Conservation (phyloP, 177 flowering plant species). For the Vitis hybrid region DNA sequence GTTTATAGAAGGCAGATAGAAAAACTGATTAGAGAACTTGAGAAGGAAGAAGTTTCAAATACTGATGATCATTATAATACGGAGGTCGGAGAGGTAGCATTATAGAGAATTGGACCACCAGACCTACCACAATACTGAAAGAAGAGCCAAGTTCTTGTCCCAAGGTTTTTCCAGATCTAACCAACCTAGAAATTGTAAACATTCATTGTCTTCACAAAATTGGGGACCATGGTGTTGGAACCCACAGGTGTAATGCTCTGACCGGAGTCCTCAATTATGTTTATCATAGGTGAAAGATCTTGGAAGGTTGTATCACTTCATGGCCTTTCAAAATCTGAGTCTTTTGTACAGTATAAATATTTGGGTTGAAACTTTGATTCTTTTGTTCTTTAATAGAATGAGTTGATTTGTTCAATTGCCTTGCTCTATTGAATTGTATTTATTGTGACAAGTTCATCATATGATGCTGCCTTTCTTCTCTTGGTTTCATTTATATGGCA, state of each 20-base stretch:
- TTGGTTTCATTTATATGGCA: too few relatives aligned
- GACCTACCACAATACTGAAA: neutral
- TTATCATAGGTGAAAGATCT: neutral
- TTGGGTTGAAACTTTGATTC: neutral
- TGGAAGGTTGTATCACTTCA: neutral
- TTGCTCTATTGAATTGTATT: too few relatives aligned
- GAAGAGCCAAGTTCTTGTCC: neutral
- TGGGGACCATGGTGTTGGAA: neutral
- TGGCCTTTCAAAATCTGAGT: neutral
- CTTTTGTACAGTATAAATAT: neutral
- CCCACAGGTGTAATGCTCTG: neutral
- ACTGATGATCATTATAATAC: neutral
- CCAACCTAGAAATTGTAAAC: neutral
- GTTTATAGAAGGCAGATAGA: slow-evolving; percentile 86
- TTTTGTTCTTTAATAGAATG: slow-evolving; percentile 1
- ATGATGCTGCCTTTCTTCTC: too few relatives aligned
- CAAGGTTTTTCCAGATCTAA: neutral
- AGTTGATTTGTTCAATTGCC: neutral
- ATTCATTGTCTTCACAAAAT: neutral
- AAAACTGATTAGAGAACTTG: slow-evolving; percentile 64
- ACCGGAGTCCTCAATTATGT: neutral
- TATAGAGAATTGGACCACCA: slow-evolving; percentile 10
- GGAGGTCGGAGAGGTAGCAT: slow-evolving; percentile 4
- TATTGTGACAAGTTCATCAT: too few relatives aligned
- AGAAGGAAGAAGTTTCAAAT: slow-evolving; percentile 34